These are phyloP conservation scores for Mycena albidolilacea DNA, from an alignment of 768 basidiomycete genomes.

Conservation along the genomic window DNA sequence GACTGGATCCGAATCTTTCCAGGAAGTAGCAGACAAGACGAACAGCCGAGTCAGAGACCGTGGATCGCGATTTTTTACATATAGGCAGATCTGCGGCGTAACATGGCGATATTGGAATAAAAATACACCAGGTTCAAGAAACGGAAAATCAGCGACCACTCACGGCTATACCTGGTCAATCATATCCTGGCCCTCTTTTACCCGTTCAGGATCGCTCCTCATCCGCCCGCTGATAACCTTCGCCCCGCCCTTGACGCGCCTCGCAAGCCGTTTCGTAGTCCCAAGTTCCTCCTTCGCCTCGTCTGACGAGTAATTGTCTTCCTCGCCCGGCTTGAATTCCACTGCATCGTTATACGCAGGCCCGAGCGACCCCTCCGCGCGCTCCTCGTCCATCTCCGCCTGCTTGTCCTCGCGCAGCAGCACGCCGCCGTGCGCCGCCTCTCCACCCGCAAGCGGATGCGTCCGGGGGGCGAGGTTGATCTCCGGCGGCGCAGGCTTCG, in stretches of 20 bases:
- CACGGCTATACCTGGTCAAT: slow-evolving; percentile 30
- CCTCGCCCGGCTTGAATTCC: not conserved
- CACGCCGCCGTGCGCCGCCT: slow-evolving; percentile 10
- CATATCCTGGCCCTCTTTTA: slow-evolving; percentile 31
- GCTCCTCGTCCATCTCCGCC: slow-evolving; percentile 31
- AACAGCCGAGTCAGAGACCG: no score
- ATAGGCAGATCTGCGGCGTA: no score
- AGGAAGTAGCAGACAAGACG: no score
- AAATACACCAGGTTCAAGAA: slow-evolving; percentile 31
- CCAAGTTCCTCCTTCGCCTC: slow-evolving; percentile 7
- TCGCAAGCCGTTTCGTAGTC: slow-evolving; percentile 1
- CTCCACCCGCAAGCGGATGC: slow-evolving; percentile 23
- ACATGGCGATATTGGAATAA: slow-evolving; percentile 19
- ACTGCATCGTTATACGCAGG: slow-evolving; percentile 1
- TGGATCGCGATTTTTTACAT: no score
- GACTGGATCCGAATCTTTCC: no score
- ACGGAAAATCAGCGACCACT: not conserved
- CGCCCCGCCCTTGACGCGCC: slow-evolving; percentile 17
- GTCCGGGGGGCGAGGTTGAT: slow-evolving; percentile 27
- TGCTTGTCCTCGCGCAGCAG: slow-evolving; percentile 15
- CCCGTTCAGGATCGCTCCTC: slow-evolving; percentile 5
- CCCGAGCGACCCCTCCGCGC: slow-evolving; percentile 2
- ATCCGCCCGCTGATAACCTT: slow-evolving; percentile 27
- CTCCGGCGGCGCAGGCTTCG: not conserved
- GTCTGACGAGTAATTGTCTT: slow-evolving; percentile 26